A percentile compares a stretch with the other conserved stretches of the same genome.
Conservation (phyloP, 169 alveolate genomes). For the Plasmodium yoelii region DNA sequence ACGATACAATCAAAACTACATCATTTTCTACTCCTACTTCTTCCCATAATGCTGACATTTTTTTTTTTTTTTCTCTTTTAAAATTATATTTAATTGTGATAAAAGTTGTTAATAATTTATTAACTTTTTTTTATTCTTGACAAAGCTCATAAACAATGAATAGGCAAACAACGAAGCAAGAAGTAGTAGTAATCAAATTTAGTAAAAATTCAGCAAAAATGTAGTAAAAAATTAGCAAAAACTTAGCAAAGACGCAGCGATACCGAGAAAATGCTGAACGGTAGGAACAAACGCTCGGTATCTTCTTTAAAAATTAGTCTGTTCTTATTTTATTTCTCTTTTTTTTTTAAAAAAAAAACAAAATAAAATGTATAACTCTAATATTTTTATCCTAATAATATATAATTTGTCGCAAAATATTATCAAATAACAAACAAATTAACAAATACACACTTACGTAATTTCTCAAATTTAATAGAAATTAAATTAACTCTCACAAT, state of each 20-base stretch:
- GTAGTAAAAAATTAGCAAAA: no score
- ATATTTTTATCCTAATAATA: background rate
- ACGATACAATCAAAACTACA: conserved; percentile 2
- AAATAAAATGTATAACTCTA: background rate
- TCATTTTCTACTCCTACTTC: conserved; percentile 12
- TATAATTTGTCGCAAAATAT: no score
- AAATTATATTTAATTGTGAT: background rate
- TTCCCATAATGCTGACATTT: conserved; percentile 17
- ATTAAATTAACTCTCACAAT: no score
- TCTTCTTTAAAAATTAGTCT: background rate
- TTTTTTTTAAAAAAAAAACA: background rate
- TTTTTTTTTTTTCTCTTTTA: conserved; percentile 1
- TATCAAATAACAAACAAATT: no score
- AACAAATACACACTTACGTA: no score
- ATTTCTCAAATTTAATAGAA: no score
- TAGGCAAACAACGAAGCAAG: no score
- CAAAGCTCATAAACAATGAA: background rate
- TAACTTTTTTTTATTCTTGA: background rate
- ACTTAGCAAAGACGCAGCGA: no score
- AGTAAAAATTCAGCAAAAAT: no score
- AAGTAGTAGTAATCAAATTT: no score
- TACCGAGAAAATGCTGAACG: background rate
- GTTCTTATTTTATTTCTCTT: background rate
- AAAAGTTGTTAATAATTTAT: background rate
- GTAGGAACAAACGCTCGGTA: background rate